Evolutionary conservation across 345 rosid species (phyloP), one percentile per base, ranked within the genome.

Genomic region (Brassica carinata): DNA sequence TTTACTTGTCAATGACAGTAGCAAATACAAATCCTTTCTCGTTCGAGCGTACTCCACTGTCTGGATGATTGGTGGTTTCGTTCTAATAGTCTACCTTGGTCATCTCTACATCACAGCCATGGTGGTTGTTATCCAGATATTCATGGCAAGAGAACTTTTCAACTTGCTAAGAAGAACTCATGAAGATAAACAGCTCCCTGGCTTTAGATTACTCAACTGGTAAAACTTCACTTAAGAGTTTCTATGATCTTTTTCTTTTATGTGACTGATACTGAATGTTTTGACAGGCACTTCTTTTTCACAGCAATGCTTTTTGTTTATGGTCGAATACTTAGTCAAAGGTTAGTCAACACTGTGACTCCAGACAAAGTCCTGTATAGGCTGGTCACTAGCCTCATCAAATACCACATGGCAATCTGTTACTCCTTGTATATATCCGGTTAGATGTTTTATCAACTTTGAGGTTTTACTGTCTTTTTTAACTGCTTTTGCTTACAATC

Each of bases 61-160:
- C 72, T 92, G 97, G 95, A 92, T 92, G 97, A 90, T 90, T 36
- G 93, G 85, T 51, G 89, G 90, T 62, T 92, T 92, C 62, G 85
- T 84, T 7, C 76, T 90, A 0, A 78, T 92, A 53, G 92, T 92
- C 63, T 92, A 90, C 87, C 38, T 90, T 83, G 97, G 97, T 18
- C 97, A 92, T 85, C 95, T 90, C 73, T 92, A 85, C 79, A 92
- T 92, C 65, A 83, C 92, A n/a, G 97, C 97, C 68, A 90, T 92
- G 95, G 88, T 92, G 51, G 92, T 92, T 40, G 93, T 92, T 31
- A 88, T 92, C 62, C 95, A 92, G 79, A 92, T 92, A 36, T 90
- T 78, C 82, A 92, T 92, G 97, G 95, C 95, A 11, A 82, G 83
- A 74, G 97, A 90, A 80, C 86, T 92, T 33, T 92, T 92, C 82